Base-by-base conservation (phyloP, 441 rosid species). In the Croton setiger region DNA sequence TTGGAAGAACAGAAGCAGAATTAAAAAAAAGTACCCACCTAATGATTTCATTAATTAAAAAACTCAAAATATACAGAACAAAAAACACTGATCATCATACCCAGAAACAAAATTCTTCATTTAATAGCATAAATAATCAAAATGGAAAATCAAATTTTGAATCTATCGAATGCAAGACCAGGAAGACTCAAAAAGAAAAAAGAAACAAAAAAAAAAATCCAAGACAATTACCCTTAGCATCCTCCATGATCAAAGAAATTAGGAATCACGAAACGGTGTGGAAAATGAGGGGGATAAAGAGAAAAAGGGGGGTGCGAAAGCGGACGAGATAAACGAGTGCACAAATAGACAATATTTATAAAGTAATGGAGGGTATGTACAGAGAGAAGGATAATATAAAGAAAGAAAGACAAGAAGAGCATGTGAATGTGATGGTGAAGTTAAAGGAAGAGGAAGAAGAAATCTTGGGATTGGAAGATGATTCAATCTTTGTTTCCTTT, bases 211-310 rank as follows among this genome's bases (percentile, higher is more conserved):
- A 57, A 20, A 4, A 35, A 37, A 20, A 48, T 9, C 13, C 21
- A 23, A 48, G 47, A 64, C 59, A 21, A 52, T n/a, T 63, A 78
- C 85, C 77, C 17, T 66, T 76, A 39, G 79, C 69, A 1, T 78
- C 82, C 58, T 78, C 82, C 85, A 78, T 78, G 75, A 63, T 51
- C 4, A 47, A 70, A 73, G 41, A 15, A 39, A 37, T 53, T 10
- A 21, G 45, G 8, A 44, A 47, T 37, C 41, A 37, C 3, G 41
- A 37, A 37, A 37, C 66, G 60, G 69, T 15, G 13, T 9, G 41
- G 21, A n/a, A 44, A 20, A 14, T 11, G 33, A 57, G 18, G 55
- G 21, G 74, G 47, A 60, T 33, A 27, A 64, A 33, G 15, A n/a
- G 18, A 14, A 3, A 51, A 10, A 21, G 44, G 36, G 44, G 14